Evolutionary conservation across 2,329 filamentous ascomycete species (phyloP).

Genomic region (Neonectria coccinea): DNA sequence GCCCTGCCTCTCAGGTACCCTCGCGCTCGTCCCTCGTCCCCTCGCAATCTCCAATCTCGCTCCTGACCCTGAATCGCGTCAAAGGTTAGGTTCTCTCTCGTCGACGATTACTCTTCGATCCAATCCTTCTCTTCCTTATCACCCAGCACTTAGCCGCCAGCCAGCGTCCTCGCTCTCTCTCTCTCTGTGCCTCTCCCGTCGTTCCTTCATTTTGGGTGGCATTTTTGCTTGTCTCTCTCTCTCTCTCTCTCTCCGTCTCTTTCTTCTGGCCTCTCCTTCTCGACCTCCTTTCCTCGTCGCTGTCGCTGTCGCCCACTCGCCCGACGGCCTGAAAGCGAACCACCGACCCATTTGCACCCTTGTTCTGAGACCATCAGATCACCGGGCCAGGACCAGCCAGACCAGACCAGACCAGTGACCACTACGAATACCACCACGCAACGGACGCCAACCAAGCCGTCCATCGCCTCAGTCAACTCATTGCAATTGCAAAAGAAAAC

Average conservation of each 20-base stretch:
- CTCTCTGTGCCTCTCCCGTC: conserved; percentile 1
- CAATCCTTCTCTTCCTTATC: neutral
- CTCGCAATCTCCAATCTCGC: conserved; percentile 11
- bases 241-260: neutral
- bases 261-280: neutral
- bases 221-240: neutral
- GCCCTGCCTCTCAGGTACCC: conserved; percentile 1
- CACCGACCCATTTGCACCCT: conserved; percentile 5
- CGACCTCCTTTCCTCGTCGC: neutral
- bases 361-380: conserved; percentile 8
- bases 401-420: neutral
- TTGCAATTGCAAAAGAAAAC: neutral
- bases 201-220: neutral
- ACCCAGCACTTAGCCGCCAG: neutral
- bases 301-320: too few species aligned
- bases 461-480: neutral
- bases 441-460: neutral
- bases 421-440: conserved; percentile 2
- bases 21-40: neutral
- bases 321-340: conserved; percentile 1
- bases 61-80: conserved; percentile 5
- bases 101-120: neutral
- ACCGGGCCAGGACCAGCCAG: neutral
- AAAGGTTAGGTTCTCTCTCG: neutral
- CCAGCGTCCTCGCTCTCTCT: neutral